Conservation (phyloP, 2,329 filamentous ascomycete species). For the Talaromyces pinophilus region DNA sequence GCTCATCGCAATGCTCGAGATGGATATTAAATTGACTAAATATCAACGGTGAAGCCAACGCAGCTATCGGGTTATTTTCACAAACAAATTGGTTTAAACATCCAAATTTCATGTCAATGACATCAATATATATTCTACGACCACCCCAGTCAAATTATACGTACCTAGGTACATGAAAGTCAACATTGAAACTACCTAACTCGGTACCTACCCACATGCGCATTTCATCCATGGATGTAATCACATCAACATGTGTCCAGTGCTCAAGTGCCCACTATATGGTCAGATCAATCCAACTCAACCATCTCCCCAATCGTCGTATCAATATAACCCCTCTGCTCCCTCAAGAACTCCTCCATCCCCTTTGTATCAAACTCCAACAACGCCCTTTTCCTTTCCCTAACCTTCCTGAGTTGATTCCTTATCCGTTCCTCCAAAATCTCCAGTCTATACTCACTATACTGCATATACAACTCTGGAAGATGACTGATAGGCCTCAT, state of each 20-base stretch:
- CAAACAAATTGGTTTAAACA: not conserved
- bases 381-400: not conserved
- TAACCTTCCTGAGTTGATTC: not conserved
- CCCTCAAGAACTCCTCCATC: not conserved
- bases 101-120: not conserved
- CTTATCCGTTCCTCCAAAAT: not conserved
- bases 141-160: not conserved
- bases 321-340: not conserved
- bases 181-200: no score
- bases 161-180: no score
- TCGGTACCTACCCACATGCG: no score
- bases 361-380: not conserved
- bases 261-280: not conserved
- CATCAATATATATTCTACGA: not conserved
- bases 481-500: slow-evolving; percentile 31
- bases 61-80: not conserved
- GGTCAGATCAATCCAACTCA: not conserved
- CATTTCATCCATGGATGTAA: no score
- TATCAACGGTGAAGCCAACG: not conserved
- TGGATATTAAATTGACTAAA: not conserved
- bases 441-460: slow-evolving; percentile 33
- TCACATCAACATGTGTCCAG: no score
- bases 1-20: not conserved
- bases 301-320: not conserved
- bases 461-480: slow-evolving; percentile 35